These are phyloP conservation scores for Suillus sp. DNA, from an alignment of 768 basidiomycete species.

Conservation along the genomic window DNA sequence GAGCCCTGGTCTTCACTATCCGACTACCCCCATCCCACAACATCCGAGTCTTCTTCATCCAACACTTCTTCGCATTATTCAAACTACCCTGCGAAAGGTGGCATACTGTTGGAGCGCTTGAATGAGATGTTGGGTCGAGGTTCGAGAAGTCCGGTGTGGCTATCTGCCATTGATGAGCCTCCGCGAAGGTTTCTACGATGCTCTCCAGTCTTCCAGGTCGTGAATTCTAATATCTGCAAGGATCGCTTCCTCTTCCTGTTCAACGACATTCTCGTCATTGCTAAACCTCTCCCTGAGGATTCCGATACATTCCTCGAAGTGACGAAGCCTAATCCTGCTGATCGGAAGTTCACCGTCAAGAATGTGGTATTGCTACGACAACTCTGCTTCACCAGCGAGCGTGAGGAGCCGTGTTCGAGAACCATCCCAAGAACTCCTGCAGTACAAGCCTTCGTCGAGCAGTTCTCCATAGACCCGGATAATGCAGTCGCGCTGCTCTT, in stretches of 20 bases:
- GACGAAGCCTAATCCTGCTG: conserved; percentile 55
- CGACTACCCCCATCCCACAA: conserved; percentile 67
- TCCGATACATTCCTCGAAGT: conserved; percentile 62
- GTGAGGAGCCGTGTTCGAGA: conserved; percentile 59
- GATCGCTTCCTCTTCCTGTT: conserved; percentile 98
- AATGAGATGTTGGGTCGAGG: conserved; percentile 71
- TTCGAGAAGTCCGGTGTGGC: conserved; percentile 57
- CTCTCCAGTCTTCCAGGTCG: conserved; percentile 89
- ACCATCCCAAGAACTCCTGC: conserved; percentile 56
- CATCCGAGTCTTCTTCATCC: conserved; percentile 74
- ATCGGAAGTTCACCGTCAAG: conserved; percentile 86
- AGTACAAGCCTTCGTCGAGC: conserved; percentile 72
- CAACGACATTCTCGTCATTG: conserved; percentile 89
- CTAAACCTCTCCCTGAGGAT: conserved; percentile 82
- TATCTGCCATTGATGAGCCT: conserved; percentile 76
- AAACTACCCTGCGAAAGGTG: conserved; percentile 46
- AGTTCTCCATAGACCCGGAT: conserved; percentile 81
- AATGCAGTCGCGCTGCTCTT: conserved; percentile 74
- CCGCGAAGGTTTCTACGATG: conserved; percentile 84
- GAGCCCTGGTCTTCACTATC: conserved; percentile 80
- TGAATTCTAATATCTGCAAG: conserved; percentile 91
- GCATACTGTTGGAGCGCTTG: conserved; percentile 63
- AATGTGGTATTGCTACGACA: conserved; percentile 80
- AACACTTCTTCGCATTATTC: conserved; percentile 73
- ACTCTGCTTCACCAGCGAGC: conserved; percentile 68